Evolutionary conservation across 2,329 filamentous ascomycete species (phyloP).

Genomic region (Colletotrichum sp.): DNA sequence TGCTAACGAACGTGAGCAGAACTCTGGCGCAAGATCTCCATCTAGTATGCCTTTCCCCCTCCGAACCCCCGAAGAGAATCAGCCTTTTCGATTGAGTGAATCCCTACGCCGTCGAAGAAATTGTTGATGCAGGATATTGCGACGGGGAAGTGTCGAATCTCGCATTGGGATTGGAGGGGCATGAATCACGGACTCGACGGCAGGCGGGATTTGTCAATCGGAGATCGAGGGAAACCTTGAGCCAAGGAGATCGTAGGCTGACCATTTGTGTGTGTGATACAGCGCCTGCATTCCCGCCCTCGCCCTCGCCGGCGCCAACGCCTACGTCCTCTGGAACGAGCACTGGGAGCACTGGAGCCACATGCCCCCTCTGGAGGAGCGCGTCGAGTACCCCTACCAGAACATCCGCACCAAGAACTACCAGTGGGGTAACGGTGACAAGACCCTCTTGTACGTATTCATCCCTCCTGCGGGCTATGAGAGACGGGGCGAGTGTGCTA

Average conservation of each 20-base stretch:
- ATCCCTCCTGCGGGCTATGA: not conserved
- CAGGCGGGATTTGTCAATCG: not conserved
- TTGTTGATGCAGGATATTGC: not conserved
- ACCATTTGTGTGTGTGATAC: slow-evolving; percentile 18
- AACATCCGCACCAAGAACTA: slow-evolving; percentile 98
- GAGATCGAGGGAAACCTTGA: not conserved
- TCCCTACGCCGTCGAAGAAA: not conserved
- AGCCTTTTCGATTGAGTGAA: not conserved
- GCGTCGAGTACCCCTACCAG: slow-evolving; percentile 93
- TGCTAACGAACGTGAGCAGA: slow-evolving; percentile 55
- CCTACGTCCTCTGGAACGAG: slow-evolving; percentile 89
- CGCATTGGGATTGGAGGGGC: not conserved
- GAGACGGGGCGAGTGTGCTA: slow-evolving; percentile 19
- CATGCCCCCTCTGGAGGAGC: slow-evolving; percentile 86
- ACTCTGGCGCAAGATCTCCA: slow-evolving; percentile 93
- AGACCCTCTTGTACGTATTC: slow-evolving; percentile 73
- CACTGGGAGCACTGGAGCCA: slow-evolving; percentile 97
- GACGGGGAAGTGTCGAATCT: not conserved
- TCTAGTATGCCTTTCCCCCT: slow-evolving; percentile 74
- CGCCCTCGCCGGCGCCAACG: slow-evolving; percentile 76
- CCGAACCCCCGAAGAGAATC: not conserved
- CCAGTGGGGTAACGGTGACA: slow-evolving; percentile 94
- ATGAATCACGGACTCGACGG: not conserved
- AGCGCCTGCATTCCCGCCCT: slow-evolving; percentile 80
- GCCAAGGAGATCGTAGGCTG: not conserved